Base-by-base conservation (phyloP, 2,329 filamentous ascomycete genomes). In the Lachnellula cervina region DNA sequence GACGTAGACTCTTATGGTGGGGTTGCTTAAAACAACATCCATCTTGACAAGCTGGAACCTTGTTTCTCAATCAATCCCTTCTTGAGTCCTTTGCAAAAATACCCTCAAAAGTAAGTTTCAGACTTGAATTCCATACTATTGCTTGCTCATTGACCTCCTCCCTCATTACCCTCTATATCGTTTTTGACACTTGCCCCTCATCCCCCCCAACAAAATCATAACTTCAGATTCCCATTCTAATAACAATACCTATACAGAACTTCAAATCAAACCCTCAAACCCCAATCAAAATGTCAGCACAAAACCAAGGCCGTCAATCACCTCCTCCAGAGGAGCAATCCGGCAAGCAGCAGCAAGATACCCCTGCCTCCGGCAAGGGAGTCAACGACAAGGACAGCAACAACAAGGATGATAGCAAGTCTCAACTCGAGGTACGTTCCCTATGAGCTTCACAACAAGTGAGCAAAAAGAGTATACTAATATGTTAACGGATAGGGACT, bases 291-390 rank as follows among this genome's bases (percentile, higher is more conserved):
- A 71, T 62, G 66, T 64, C 62, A 59, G 58, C 62, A 70, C 84
- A 62, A 67, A 90, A 88, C 68, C 73, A 81, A 73, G 88, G 89
- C 71, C 85, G 86, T 69, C 81, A 96, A 74, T 96, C 90, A 34
- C 91, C 90, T 59, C 76, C 84, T 51, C 88, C 89, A 28, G 84
- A 89, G 75, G 69, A 71, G 63, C 88, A 90, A 73, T 75, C 78
- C 38, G 85, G 81, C 57, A 73, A 76, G 54, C 89, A 94, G 75
- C 73, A 82, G 56, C 74, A 81, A 61, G 81, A 81, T 7, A 68
- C 80, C 13, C 77, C 83, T 2, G 81, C 72, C n/a, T 74, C 77
- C 0, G 82, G 83, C 55, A 78, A 84, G 64, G 80, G 81, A 48
- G 76, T 80, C 64, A 75, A 84, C 64, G 75, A 84, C 61, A 75